phyloP scores from a whole-genome alignment of 1,284 basidiomycete genomes.

The Ustilago trichophora region DNA sequence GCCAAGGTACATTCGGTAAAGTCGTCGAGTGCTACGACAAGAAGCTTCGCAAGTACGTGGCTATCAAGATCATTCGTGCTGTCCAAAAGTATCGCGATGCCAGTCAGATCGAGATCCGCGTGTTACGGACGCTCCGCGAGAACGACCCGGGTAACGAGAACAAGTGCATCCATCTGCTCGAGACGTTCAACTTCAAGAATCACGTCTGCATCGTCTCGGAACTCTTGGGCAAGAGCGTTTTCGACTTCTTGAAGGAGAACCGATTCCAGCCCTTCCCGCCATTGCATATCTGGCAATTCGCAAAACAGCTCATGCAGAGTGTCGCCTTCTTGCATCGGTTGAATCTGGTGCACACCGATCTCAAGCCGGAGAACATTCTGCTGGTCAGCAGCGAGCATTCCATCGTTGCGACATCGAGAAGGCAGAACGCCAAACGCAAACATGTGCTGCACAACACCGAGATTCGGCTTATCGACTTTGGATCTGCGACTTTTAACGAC shows the following conservation, averaged over 20 bases:
- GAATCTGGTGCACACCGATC: constrained; percentile 93
- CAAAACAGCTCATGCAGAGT: constrained; percentile 87
- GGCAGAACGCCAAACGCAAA: constrained; percentile 56
- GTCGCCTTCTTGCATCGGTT: constrained; percentile 93
- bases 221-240: constrained; percentile 95
- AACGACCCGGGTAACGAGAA: constrained; percentile 87
- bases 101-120: constrained; percentile 96
- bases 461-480: constrained; percentile 97
- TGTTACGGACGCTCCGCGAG: constrained; percentile 88
- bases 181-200: constrained; percentile 96
- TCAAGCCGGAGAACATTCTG: constrained; percentile 87
- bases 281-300: constrained; percentile 94
- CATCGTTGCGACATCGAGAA: constrained; percentile 46
- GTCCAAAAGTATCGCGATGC: constrained; percentile 81
- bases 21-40: constrained; percentile 93
- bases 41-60: constrained; percentile 76
- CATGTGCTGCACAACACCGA: constrained; percentile 83
- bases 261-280: constrained; percentile 95
- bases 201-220: constrained; percentile 98
- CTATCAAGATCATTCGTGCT: constrained; percentile 90
- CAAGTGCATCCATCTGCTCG: constrained; percentile 95
- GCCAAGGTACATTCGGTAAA: constrained; percentile 99
- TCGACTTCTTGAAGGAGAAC: constrained; percentile 99
- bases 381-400: constrained; percentile 85
- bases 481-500: constrained; percentile 95